Evolutionary conservation across 2,329 filamentous ascomycete genomes (phyloP), one percentile per base, ranked within the genome.

Genomic region (Zopfia rhizophila): DNA sequence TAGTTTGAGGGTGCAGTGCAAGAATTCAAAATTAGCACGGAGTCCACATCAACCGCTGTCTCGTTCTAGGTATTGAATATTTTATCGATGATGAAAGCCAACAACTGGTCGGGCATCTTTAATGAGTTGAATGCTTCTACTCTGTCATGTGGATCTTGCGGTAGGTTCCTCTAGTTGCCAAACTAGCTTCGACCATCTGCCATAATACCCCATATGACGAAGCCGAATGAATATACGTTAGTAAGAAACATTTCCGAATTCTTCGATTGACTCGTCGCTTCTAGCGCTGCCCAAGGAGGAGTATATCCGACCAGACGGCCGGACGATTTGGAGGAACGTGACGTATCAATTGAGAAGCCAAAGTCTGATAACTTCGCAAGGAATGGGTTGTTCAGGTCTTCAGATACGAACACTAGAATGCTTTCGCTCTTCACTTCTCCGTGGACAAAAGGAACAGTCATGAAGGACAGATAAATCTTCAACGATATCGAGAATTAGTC

Each of bases 361-460:
- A 54, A 54, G 25, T 51, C 42, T 4, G 45, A 28, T 5, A 53
- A 35, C 16, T 53, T 53, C 14, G 49, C 49, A 12, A 37, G 42
- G 19, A 48, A 53, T 14, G 10, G 30, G 33, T 21, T 7, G 22
- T 12, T 7, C 8, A 3, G 13, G 16, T 39, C 8, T 44, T 29
- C n/a, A 25, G 22, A 30, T 32, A n/a, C 38, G 27, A 54, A 36
- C 5, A 50, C 48, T 7, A 54, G 31, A 3, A 54, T 43, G 24
- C 48, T 54, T n/a, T 54, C 43, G 29, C 48, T 42, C 12, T 54
- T 54, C 43, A 54, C 25, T 14, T 51, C 47, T 21, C 51, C 51
- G 37, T 54, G 51, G 10, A 54, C 39, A 7, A 54, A 47, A 3
- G n/a, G 42, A 46, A 19, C 29, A 41, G 7, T 42, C 42, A 14